Base-by-base conservation (phyloP, 1,139 yeast genomes). In the Zygotorulaspora mrakii region DNA sequence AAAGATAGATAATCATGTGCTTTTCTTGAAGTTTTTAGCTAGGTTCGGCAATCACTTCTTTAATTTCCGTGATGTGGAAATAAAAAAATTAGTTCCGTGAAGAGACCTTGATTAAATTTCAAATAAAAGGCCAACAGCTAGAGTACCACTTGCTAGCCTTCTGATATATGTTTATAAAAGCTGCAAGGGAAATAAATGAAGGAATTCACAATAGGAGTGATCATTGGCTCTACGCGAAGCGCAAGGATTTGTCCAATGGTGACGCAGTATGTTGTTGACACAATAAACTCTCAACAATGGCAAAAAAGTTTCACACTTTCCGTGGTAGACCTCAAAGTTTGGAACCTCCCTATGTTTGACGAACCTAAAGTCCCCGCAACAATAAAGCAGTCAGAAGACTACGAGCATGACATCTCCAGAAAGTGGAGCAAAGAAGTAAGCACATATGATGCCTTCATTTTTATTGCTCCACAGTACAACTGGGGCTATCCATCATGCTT, bases 391-490 rank as follows among this genome's bases (percentile, higher is more conserved):
- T 12, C 39, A 6, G 42, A 42, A 8, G 46, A 45, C 10, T 57
- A 57, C 41, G 46, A 39, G 14, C 42, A 45, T 30, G 45, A 42
- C 31, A 37, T 44, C 17, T 43, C 60, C 3, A 42, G 38, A 28
- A 35, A 30, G 10, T 58, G 58, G 59, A 47, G 54, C 23, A 37
- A 27, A 11, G 49, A 46, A 31, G 40, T 61, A 17, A 31, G 35
- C 7, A 26, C 39, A 12, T 52, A 35, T 28, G 52, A 51, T 31
- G 64, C 48, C 4, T 53, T 52, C 42, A 50, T 63, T n/a, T 54
- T 64, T 33, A 57, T 64, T 4, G 38, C 59, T n/a, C 67, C 68
- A 5, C 60, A 62, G 43, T 64, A 64, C 47, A 64, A 64, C 39
- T 49, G 61, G 48, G 56, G 65, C 10, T 50, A 50, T 35, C 66